Evolutionary conservation across 768 basidiomycete genomes (phyloP), one percentile per base, ranked within the genome.

Genomic region (Boletellus sp.): DNA sequence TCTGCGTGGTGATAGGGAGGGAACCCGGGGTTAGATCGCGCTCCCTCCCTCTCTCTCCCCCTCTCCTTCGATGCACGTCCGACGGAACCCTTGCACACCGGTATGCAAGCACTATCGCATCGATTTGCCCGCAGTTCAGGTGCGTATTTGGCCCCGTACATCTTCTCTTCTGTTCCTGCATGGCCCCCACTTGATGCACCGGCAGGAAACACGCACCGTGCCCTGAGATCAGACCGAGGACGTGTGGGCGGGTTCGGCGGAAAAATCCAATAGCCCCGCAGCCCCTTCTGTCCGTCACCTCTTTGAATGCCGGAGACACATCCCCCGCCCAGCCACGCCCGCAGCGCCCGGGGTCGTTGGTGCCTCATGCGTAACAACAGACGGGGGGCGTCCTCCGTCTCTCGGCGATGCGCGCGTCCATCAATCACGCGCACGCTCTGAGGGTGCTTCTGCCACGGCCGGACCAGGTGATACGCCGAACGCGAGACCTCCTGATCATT

Each of bases 211-310:
- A 67, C 73, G 42, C 83, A 86, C 63, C 80, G 90, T 26, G 63
- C 9, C 69, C 84, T 28, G 77, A 78, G 6, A 81, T 86, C 61
- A 55, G 70, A 1, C 77, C 84, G 0, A 63, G 69, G n/a, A 71
- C 85, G 32, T 19, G 73, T 19, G 73, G 17, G 85, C 85, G 10
- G 84, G 89, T 58, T 89, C 84, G 6, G 83, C 87, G 87, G 85
- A 20, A 85, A 74, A 3, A 84, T n/a, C n/a, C 89, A 28, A 10
- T 10, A 28, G 28, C 28, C 60, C 90, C 32, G 80, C 79, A 0
- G 72, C 78, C 33, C 78, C 80, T 8, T 70, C 86, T 31, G 74
- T 71, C 28, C 78, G 81, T 22, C 81, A 80, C 58, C 73, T 87
- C 41, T 68, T 78, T 26, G 75, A 82, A 55, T 63, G 78, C 64